Evolutionary conservation across 371 early-diverging fungal genomes (phyloP), one percentile per base, ranked within the genome.

Genomic region (Haplosporangium sp.): DNA sequence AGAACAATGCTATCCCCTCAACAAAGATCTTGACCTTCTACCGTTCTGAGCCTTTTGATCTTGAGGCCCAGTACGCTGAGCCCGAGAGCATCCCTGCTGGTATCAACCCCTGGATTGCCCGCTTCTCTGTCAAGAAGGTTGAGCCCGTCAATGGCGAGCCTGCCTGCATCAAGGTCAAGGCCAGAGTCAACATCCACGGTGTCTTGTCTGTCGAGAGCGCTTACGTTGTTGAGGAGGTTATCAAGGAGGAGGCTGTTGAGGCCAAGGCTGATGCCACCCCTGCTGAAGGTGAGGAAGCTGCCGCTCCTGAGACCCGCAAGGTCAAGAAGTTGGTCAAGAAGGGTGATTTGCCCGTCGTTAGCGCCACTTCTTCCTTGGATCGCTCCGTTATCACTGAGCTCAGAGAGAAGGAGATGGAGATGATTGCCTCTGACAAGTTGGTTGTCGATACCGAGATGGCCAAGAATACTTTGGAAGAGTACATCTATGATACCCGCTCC

Each of bases 401-500:
- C 83, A 84, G 86, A 61, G 94, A 94, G 82, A 78, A 84, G 77
- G 99, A 99, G 89, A 88, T 86, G 78, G 91, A 93, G 76, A 98
- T 99, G 98, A 84, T 86, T 61, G 83, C 93, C 20, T 82, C 91
- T 40, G 98, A 99, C 85, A 91, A 92, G 79, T 91, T 97, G 72
- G 95, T 98, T 47, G 88, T 91, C 61, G 97, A 96, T 74, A 97
- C 98, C n/a, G 98, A 97, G 84, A 91, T 95, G 72, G 91, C 92
- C 84, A 94, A 95, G 88, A 98, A 98, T 89, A 89, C 94, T 47
- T 91, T 98, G 64, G 99, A 98, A 86, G 98, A 98, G 87, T 98
- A 97, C 86, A 96, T 98, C 64, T 98, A 98, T 86, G 96, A 97
- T n/a, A 94, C 93, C 73, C 95, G 99, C 67, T 87, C 88, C 84